Conservation (phyloP, 2,329 filamentous ascomycete genomes). For the Fusarium gaditjirri region DNA sequence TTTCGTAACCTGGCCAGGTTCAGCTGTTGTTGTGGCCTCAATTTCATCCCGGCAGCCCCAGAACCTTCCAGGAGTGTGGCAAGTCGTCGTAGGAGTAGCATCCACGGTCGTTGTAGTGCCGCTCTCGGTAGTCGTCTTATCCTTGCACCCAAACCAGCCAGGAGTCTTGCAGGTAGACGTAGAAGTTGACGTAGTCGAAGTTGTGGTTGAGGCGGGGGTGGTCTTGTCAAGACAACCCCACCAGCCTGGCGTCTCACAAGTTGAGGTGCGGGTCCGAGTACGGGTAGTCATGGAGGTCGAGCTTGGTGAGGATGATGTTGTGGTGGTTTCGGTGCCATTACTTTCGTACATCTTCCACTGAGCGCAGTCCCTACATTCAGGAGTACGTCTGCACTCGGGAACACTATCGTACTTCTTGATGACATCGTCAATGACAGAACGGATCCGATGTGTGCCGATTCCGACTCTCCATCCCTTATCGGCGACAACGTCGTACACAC, state of each 20-base stretch:
- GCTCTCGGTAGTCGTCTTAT: conserved; percentile 50
- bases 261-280: conserved; percentile 83
- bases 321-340: conserved; percentile 83
- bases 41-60: conserved; percentile 65
- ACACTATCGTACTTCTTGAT: conserved; percentile 84
- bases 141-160: conserved; percentile 75
- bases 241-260: conserved; percentile 93
- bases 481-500: conserved; percentile 90
- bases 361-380: conserved; percentile 87
- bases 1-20: conserved; percentile 44
- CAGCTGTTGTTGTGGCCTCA: conserved; percentile 48
- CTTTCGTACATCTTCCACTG: conserved; percentile 96
- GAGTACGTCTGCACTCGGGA: conserved; percentile 78
- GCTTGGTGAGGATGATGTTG: conserved; percentile 61
- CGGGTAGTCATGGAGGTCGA: conserved; percentile 67
- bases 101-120: conserved; percentile 46
- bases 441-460: conserved; percentile 90
- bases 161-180: conserved; percentile 70
- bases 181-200: conserved; percentile 58
- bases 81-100: conserved; percentile 50
- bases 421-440: conserved; percentile 87
- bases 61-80: conserved; percentile 64
- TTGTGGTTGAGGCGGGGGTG: conserved; percentile 57
- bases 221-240: conserved; percentile 81
- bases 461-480: conserved; percentile 94